Percentiles rank a stretch among this genome's conserved stretches.
phyloP scores from a whole-genome alignment of 2,329 filamentous ascomycete genomes.

The Cercospora janseana region DNA sequence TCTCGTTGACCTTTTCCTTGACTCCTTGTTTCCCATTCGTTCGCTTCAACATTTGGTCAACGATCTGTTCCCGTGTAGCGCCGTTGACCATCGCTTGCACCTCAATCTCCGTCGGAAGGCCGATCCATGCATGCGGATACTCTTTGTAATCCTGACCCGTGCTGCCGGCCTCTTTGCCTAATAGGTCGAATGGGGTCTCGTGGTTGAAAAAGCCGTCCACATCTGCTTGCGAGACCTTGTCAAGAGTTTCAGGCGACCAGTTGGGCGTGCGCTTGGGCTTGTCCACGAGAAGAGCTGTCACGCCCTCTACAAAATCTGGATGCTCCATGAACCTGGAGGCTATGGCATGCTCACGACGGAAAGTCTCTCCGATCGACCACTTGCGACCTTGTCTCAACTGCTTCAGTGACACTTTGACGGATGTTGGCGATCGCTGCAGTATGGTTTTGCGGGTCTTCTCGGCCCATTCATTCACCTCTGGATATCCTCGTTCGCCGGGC shows the following conservation, averaged over 20 bases:
- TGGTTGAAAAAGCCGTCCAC: constrained; percentile 62
- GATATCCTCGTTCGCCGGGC: constrained; percentile 36
- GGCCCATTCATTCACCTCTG: constrained; percentile 69
- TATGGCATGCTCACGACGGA: constrained; percentile 81
- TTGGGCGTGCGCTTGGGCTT: constrained; percentile 64
- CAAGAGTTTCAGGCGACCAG: constrained; percentile 74
- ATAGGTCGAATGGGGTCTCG: constrained; percentile 55
- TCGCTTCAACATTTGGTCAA: constrained; percentile 42
- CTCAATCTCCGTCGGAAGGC: constrained; percentile 70
- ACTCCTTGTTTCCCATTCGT: constrained; percentile 49
- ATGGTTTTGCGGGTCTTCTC: constrained; percentile 72
- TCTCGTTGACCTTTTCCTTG: constrained; percentile 61
- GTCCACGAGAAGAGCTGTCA: constrained; percentile 74
- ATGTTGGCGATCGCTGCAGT: constrained; percentile 75
- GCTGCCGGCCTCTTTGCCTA: constrained; percentile 45
- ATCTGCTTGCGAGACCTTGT: constrained; percentile 59
- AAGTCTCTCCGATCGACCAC: constrained; percentile 83
- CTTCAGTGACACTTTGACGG: constrained; percentile 77
- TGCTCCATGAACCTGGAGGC: constrained; percentile 85
- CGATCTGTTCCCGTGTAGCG: constrained; percentile 38
- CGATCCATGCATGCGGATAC: constrained; percentile 71
- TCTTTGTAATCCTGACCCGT: constrained; percentile 57
- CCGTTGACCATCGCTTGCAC: constrained; percentile 47
- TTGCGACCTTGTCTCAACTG: constrained; percentile 73
- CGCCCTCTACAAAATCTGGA: constrained; percentile 87